Evolutionary conservation across 2,329 filamentous ascomycete genomes (phyloP).

Genomic region (Hypoxylon sp.): DNA sequence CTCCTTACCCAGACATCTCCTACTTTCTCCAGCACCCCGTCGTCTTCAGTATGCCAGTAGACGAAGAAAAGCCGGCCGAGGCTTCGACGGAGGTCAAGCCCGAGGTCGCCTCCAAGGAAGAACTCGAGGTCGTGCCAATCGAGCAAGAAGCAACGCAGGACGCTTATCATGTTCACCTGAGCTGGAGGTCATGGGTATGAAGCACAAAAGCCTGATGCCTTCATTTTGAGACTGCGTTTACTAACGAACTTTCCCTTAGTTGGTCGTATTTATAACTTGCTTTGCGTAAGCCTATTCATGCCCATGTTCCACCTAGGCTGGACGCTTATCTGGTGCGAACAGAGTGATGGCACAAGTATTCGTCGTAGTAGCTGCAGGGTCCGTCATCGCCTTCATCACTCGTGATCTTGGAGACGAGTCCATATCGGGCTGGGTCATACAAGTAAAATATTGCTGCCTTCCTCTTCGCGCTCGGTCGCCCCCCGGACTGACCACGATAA

Average conservation of each 20-base stretch:
- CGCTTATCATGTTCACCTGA: conserved; percentile 55
- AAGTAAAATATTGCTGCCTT: conserved; percentile 44
- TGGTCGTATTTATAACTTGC: conserved; percentile 55
- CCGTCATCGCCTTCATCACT: conserved; percentile 63
- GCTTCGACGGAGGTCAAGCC: conserved; percentile 7
- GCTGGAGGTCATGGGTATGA: conserved; percentile 63
- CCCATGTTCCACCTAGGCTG: background rate
- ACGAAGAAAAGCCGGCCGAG: conserved; percentile 26
- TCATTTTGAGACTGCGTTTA: background rate
- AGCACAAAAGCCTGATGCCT: background rate
- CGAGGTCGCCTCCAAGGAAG: background rate
- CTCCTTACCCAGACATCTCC: background rate
- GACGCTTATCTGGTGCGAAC: background rate
- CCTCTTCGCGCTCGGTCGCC: background rate
- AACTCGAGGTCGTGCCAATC: conserved; percentile 37
- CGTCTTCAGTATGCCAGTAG: conserved; percentile 19
- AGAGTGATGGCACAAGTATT: conserved; percentile 63
- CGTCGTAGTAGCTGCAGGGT: conserved; percentile 62
- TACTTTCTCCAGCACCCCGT: background rate
- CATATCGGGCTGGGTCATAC: conserved; percentile 64
- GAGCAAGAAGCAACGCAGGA: conserved; percentile 45
- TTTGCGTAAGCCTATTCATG: conserved; percentile 51
- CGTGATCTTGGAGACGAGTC: conserved; percentile 59
- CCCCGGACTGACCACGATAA: background rate
- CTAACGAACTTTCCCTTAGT: conserved; percentile 30